Percentiles rank a stretch among this genome's conserved stretches.
These are phyloP conservation scores for Coniosporium apollinis DNA, from an alignment of 495 filamentous ascomycete genomes.

Conservation along the genomic window DNA sequence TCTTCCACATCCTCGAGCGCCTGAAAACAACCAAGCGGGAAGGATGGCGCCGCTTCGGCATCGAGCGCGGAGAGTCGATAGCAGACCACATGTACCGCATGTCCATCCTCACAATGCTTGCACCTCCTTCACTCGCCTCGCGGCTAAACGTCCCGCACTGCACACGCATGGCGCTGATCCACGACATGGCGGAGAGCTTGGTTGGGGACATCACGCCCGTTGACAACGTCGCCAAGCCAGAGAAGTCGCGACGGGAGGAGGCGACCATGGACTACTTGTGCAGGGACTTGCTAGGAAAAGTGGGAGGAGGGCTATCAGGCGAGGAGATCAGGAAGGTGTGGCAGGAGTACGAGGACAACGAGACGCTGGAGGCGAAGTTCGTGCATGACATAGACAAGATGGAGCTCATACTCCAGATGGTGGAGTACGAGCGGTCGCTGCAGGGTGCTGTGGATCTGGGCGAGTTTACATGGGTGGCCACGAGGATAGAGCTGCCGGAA, in stretches of 20 bases:
- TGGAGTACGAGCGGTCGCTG: conserved; percentile 77
- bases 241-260: conserved; percentile 76
- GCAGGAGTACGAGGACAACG: conserved; percentile 81
- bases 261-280: conserved; percentile 83
- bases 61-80: conserved; percentile 64
- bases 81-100: conserved; percentile 99
- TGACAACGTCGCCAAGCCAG: conserved; percentile 49
- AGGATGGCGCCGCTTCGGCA: conserved; percentile 81
- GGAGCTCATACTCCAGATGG: conserved; percentile 84
- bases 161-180: conserved; percentile 82
- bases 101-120: conserved; percentile 89
- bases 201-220: conserved; percentile 94
- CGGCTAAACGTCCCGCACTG: conserved; percentile 63
- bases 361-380: conserved; percentile 68
- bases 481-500: conserved; percentile 56
- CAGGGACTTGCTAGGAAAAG: conserved; percentile 49
- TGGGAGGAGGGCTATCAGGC: conserved; percentile 49
- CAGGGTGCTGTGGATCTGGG: conserved; percentile 51
- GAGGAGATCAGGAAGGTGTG: conserved; percentile 58
- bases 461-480: conserved; percentile 67
- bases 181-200: conserved; percentile 92
- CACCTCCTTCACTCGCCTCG: conserved; percentile 54
- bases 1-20: conserved; percentile 83
- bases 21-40: conserved; percentile 92
- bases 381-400: conserved; percentile 97